A percentile compares a stretch with the other conserved stretches of the same genome.
Evolutionary conservation across 148 eudicot genomes (phyloP).

Genomic region (Vaccinium corymbosum): DNA sequence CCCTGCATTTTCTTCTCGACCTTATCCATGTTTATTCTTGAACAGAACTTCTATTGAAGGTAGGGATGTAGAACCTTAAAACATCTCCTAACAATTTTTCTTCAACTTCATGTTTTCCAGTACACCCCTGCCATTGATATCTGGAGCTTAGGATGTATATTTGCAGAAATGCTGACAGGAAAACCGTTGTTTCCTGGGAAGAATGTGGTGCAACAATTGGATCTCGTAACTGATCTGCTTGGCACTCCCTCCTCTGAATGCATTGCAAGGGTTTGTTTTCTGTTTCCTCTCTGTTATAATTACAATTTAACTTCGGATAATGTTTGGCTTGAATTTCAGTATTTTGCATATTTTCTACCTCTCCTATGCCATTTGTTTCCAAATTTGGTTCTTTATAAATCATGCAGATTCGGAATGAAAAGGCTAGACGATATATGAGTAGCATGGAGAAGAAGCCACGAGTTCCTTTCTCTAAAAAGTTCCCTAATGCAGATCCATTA

Average conservation of each 20-base stretch:
- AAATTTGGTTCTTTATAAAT: constrained; percentile 18
- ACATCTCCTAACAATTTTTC: neutral
- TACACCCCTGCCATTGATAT: constrained; percentile 92
- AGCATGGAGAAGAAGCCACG: constrained; percentile 76
- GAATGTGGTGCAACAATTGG: constrained; percentile 88
- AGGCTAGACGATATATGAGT: constrained; percentile 78
- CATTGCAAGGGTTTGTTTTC: constrained; percentile 61
- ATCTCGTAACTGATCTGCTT: constrained; percentile 85
- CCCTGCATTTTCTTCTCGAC: neutral
- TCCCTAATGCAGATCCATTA: constrained; percentile 80
- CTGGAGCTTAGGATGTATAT: constrained; percentile 98
- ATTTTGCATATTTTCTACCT: neutral
- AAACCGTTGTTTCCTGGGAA: constrained; percentile 92
- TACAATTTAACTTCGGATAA: neutral
- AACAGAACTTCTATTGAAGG: neutral
- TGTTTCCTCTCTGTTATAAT: neutral
- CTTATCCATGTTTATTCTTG: neutral
- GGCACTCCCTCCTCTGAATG: constrained; percentile 78
- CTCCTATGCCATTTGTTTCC: constrained; percentile 12
- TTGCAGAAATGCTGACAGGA: constrained; percentile 88
- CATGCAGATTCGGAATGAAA: constrained; percentile 78
- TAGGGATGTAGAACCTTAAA: neutral
- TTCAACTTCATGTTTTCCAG: constrained; percentile 35
- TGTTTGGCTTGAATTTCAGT: neutral
- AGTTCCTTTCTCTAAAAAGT: constrained; percentile 64